Base-by-base conservation (phyloP, 1,139 yeast species). In the Sugiyamaella neomexicana region DNA sequence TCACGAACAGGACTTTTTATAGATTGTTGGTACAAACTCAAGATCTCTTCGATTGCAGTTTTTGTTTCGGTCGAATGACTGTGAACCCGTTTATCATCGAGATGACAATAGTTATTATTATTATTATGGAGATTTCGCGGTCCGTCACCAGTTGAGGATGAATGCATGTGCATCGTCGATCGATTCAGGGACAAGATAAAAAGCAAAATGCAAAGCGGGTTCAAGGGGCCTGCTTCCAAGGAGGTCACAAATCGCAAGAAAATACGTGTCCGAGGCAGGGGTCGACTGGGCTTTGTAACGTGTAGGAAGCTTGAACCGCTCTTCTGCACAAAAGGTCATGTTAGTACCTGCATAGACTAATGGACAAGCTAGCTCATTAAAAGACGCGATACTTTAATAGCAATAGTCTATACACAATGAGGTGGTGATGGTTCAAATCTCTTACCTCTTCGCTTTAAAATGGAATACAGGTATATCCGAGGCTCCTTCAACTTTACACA, bases 81-180 rank as follows among this genome's bases (percentile, higher is more conserved):
- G 8, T 5, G 27, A 39, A 7, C 12, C 3, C 13, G 16, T 17
- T 45, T 23, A 36, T 17, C 49, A 7, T 45, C 25, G 27, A 45
- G n/a, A 45, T 32, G n/a, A 37, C 34, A 5, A 25, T 23, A 15
- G 43, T 39, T 25, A 39, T 9, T 15, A 39, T 38, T 31, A 27
- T 43, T 43, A 44, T 44, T 39, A 40, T 39, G 51, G 46, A 36
- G 51, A 47, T 15, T 39, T 32, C 39, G 51, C 40, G 51, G 51
- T 8, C 13, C 20, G 13, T 29, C 51, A 17, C 44, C 45, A 36
- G 9, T 17, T 31, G 17, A 25, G 45, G 51, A n/a, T 23, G 27
- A 17, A 31, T 47, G 51, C 51, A 39, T 40, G 45, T 47, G 46
- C 51, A 47, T 47, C 40, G 50, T 46, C 50, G 50, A 47, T 47